Conservation (phyloP, 2,329 filamentous ascomycete species). For the Plectosphaerella sp. region DNA sequence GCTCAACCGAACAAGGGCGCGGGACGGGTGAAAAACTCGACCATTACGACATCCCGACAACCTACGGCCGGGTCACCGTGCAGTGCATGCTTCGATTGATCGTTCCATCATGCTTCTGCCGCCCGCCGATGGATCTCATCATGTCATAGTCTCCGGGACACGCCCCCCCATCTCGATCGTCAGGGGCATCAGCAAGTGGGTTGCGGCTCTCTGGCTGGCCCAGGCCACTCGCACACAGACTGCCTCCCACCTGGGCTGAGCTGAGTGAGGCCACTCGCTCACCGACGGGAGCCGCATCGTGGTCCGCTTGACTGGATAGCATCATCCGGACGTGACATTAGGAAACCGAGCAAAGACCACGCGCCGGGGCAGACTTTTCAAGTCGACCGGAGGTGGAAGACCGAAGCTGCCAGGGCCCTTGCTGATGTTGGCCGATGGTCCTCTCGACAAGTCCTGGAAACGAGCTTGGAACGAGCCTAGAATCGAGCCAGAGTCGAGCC, state of each 20-base stretch:
- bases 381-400: too few relatives aligned
- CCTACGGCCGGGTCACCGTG: background rate
- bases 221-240: background rate
- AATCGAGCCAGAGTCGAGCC: too few relatives aligned
- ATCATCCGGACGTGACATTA: background rate
- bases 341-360: too few relatives aligned
- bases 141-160: background rate
- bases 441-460: too few relatives aligned
- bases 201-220: background rate
- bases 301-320: background rate
- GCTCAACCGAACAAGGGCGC: background rate
- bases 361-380: too few relatives aligned
- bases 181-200: background rate
- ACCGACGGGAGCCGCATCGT: constrained; percentile 1
- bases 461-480: too few relatives aligned
- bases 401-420: too few relatives aligned
- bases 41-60: background rate
- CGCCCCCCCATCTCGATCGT: background rate
- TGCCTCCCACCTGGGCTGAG: background rate
- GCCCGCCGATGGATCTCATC: background rate
- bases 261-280: background rate
- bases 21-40: background rate
- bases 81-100: background rate
- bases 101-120: constrained; percentile 1
- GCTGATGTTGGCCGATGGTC: too few relatives aligned